phyloP scores from a whole-genome alignment of 1,284 basidiomycete species.

The Ustilago esculenta region DNA sequence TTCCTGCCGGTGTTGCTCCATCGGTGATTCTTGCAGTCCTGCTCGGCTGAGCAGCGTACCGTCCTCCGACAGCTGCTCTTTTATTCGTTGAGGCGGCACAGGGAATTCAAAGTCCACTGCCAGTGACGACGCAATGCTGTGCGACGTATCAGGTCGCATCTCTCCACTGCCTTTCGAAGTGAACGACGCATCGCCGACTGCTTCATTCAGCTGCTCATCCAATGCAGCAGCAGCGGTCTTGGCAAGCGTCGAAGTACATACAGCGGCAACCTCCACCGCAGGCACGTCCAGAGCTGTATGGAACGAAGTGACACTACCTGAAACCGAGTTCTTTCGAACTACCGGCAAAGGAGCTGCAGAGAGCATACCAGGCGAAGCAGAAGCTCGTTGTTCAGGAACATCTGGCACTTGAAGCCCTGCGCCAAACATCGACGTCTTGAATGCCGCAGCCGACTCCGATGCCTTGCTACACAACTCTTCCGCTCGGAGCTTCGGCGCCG shows the following conservation, averaged over 20 bases:
- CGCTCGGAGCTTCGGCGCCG: constrained; percentile 3
- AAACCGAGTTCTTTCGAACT: constrained; percentile 17
- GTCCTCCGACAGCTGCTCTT: constrained; percentile 45
- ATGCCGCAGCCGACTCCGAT: neutral
- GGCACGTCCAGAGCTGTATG: constrained; percentile 26
- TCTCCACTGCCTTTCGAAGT: constrained; percentile 4
- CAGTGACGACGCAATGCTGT: constrained; percentile 39
- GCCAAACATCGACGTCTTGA: neutral
- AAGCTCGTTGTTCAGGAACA: constrained; percentile 1
- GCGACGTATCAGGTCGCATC: constrained; percentile 21
- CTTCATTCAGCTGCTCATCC: neutral
- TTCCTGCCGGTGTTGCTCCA: constrained; percentile 12
- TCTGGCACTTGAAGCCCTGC: constrained; percentile 7
- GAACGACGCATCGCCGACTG: neutral
- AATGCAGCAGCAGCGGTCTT: constrained; percentile 5
- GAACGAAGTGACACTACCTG: constrained; percentile 23
- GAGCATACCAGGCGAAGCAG: neutral
- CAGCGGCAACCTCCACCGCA: neutral
- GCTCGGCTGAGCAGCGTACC: constrained; percentile 43
- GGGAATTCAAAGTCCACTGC: constrained; percentile 48
- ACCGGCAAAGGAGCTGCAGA: neutral
- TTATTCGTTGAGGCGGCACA: constrained; percentile 37
- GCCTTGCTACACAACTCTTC: neutral
- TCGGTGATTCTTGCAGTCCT: constrained; percentile 24
- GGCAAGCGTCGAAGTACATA: neutral